These are phyloP conservation scores for Pichia sp. DNA, from an alignment of 1,139 yeast species.

Conservation along the genomic window DNA sequence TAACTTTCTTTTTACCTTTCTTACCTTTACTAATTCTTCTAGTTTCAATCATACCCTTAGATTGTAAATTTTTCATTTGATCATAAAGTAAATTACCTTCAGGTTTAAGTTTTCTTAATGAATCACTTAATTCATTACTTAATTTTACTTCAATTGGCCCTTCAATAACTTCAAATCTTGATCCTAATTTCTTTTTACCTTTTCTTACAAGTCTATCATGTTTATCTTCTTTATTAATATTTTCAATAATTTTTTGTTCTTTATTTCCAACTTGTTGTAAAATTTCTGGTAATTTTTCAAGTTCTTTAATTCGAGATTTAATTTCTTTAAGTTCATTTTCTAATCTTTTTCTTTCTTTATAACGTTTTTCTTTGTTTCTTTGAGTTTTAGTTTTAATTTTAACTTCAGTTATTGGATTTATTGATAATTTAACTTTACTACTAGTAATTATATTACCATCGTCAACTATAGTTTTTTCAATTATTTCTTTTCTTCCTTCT, in stretches of 20 bases:
- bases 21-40: slow-evolving; percentile 64
- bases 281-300: slow-evolving; percentile 51
- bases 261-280: slow-evolving; percentile 43
- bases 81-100: slow-evolving; percentile 88
- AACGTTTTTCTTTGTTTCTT: slow-evolving; percentile 66
- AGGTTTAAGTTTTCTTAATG: slow-evolving; percentile 76
- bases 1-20: slow-evolving; percentile 62
- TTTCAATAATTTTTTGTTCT: slow-evolving; percentile 11
- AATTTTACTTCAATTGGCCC: slow-evolving; percentile 79
- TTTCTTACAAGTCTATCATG: slow-evolving; percentile 23
- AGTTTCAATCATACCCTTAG: slow-evolving; percentile 80
- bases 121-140: slow-evolving; percentile 81
- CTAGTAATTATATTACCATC: slow-evolving; percentile 22
- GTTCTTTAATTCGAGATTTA: slow-evolving; percentile 50
- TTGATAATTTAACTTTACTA: slow-evolving; percentile 42
- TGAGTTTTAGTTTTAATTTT: slow-evolving; percentile 74
- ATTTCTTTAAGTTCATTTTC: slow-evolving; percentile 53
- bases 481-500: slow-evolving; percentile 31
- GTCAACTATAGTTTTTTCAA: slow-evolving; percentile 13
- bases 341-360: slow-evolving; percentile 52
- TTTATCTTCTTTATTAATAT: slow-evolving; percentile 23
- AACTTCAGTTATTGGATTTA: slow-evolving; percentile 61
- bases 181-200: slow-evolving; percentile 33
- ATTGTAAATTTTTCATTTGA: slow-evolving; percentile 74
- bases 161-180: slow-evolving; percentile 54